Evolutionary conservation across 352 stramenopile genomes (phyloP).

Genomic region (Pythium myriotylum): DNA sequence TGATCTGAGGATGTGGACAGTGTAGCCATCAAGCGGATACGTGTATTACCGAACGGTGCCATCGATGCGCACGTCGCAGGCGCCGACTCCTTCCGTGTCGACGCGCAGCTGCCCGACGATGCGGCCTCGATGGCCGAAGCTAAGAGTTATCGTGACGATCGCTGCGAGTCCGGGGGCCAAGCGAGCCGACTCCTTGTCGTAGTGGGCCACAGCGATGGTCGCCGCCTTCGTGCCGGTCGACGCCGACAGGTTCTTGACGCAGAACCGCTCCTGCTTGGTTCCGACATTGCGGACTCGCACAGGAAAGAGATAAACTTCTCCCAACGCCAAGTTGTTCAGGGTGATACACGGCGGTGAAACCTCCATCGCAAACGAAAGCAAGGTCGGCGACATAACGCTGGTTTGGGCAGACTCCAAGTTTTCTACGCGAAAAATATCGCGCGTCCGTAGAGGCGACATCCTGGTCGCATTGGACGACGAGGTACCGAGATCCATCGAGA

Average conservation of each 20-base stretch:
- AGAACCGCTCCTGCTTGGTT: conserved; percentile 66
- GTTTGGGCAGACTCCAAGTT: neutral
- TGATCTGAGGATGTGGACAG: no score
- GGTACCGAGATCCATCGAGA: no score
- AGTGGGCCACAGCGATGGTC: conserved; percentile 49
- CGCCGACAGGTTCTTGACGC: conserved; percentile 48
- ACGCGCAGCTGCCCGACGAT: conserved; percentile 46
- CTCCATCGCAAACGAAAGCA: conserved; percentile 59
- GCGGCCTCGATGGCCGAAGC: conserved; percentile 55
- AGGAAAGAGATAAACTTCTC: conserved; percentile 71
- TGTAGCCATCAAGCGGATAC: no score
- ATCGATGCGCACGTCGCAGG: conserved; percentile 53
- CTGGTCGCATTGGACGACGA: neutral
- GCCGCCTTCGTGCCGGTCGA: conserved; percentile 44
- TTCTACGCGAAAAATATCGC: conserved; percentile 13
- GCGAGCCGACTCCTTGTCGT: conserved; percentile 59
- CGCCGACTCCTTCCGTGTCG: conserved; percentile 54
- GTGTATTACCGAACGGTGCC: conserved; percentile 40
- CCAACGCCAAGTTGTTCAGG: conserved; percentile 38
- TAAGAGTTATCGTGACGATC: conserved; percentile 64
- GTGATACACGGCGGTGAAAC: conserved; percentile 48
- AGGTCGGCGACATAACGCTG: conserved; percentile 34
- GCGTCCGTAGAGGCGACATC: conserved; percentile 1
- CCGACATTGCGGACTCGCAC: conserved; percentile 71
- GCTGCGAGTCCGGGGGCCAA: conserved; percentile 57